A percentile compares a stretch with the other conserved stretches of the same genome.
Evolutionary conservation across 2,329 filamentous ascomycete genomes (phyloP).

Genomic region (Hirsutella rhossiliensis): DNA sequence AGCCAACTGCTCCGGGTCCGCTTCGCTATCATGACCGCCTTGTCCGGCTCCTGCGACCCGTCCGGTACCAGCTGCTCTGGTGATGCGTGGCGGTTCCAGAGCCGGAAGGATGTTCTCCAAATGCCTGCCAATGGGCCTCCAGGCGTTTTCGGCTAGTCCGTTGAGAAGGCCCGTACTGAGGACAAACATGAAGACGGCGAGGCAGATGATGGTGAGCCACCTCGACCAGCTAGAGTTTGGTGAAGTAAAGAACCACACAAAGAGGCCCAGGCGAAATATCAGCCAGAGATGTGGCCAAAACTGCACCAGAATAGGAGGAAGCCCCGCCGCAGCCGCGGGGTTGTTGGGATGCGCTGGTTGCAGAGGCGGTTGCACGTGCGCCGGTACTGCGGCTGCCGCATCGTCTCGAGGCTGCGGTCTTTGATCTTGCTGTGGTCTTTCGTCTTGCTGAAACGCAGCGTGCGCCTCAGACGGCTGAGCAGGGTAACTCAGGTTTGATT

Average conservation of each 20-base stretch:
- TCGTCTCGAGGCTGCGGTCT: constrained; percentile 5
- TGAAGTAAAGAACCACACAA: constrained; percentile 54
- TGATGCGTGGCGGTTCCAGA: constrained; percentile 26
- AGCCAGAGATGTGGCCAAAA: constrained; percentile 54
- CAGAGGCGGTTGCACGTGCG: constrained; percentile 7
- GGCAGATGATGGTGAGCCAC: constrained; percentile 40
- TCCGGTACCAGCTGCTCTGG: constrained; percentile 3
- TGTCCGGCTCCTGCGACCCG: constrained; percentile 14
- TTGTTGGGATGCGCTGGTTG: constrained; percentile 25
- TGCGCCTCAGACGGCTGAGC: neutral
- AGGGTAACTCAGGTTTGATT: constrained; percentile 4
- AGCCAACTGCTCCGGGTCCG: constrained; percentile 38
- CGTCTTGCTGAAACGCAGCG: neutral
- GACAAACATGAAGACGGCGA: constrained; percentile 45
- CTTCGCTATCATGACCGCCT: constrained; percentile 15
- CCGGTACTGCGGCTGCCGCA: constrained; percentile 4
- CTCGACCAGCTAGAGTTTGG: constrained; percentile 46
- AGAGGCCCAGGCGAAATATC: constrained; percentile 41
- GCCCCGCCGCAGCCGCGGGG: constrained; percentile 18
- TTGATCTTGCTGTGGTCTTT: constrained; percentile 8
- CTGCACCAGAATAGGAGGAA: constrained; percentile 20
- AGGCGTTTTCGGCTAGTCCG: constrained; percentile 39
- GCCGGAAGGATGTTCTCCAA: constrained; percentile 46
- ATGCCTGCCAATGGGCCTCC: constrained; percentile 44
- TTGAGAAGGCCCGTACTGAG: constrained; percentile 48